Evolutionary conservation across 257 asterid genomes (phyloP), one percentile per base, ranked within the genome.

Genomic region (Eustoma russellianum): DNA sequence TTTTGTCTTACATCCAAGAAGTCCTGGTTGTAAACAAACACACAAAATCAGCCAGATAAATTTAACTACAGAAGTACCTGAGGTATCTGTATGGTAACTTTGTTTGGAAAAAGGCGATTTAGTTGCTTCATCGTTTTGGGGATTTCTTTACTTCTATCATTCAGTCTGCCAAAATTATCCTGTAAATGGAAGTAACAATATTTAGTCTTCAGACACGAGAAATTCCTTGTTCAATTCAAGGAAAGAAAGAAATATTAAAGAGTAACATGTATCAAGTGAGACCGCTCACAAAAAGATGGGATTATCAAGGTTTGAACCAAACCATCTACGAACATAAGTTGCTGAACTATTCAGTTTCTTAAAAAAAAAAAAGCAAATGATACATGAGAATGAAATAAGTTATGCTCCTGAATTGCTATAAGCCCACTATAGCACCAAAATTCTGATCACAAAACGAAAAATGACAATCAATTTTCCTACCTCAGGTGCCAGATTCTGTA

Each of bases 151-250:
- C 87, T 70, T 67, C 85, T 78, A 75, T 90, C 94, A 55, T 73
- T 83, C 70, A 90, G 70, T 74, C 90, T 81, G 70, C 86, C 96
- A 65, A 86, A 73, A 77, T 76, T 74, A 70, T 81, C 95, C 97
- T 89, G 95, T 38, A 38, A 38, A 38, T 11, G 2, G 7, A 38
- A 38, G 9, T 2, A 38, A 38, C 9, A 38, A 8, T 7, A 38
- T 38, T 8, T 2, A 38, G 12, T 24, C 30, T 10, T 38, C 9
- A 38, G 43, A 3, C 43, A 8, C 43, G 43, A 38, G 43, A 4
- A 7, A 10, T 24, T 4, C 11, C 5, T 38, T 38, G 2, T 38
- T 38, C 12, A 11, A 38, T 7, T 11, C 43, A 11, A 38, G 43
- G 43, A 38, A 38, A 7, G 30, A 24, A 24, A 24, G 30, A 24